Base-by-base conservation (phyloP, 192 early-diverging fungal genomes). In the Rhizophagus prolifer region DNA sequence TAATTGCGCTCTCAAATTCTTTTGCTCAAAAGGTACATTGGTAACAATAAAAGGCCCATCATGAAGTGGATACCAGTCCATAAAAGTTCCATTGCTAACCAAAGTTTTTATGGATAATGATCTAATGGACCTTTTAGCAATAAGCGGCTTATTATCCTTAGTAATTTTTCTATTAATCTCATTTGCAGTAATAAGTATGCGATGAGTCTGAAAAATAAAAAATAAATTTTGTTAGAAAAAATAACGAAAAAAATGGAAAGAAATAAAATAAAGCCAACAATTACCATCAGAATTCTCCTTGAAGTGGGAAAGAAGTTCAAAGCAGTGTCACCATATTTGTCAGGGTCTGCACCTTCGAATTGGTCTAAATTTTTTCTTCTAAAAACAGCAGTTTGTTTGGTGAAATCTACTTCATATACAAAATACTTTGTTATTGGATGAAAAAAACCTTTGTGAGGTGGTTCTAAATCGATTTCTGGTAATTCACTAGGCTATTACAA, bases 1-100 rank as follows among this genome's bases (percentile, higher is more conserved):
- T 41, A 89, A 81, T 66, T 80, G 79, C 0, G 82, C 75, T 34
- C 87, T 84, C 38, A 76, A 68, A 58, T 88, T 88, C 34, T 38
- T 23, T 41, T 44, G 8, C n/a, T 77, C 80, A 70, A 34, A 25
- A 69, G 79, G 5, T 36, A 46, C 2, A 81, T 80, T 5, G 68
- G 26, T 6, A 78, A 76, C 77, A 44, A 44, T 44, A 66, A 75
- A 78, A 4, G 85, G 85, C 2, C 90, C 90, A 65, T 90, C 89
- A 62, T 91, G 90, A 6, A 90, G 58, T 16, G 90, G 81, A 71
- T 81, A 91, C 70, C 85, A 79, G 28, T 82, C 85, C 0, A 74
- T 79, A 72, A 81, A 87, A 3, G 77, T 80, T n/a, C 80, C 62
- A 59, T 85, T 80, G 12, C 84, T 69, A 16, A 88, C 36, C 14